These are phyloP conservation scores for Claviceps arundinis DNA, from an alignment of 2,329 filamentous ascomycete species.

Conservation along the genomic window DNA sequence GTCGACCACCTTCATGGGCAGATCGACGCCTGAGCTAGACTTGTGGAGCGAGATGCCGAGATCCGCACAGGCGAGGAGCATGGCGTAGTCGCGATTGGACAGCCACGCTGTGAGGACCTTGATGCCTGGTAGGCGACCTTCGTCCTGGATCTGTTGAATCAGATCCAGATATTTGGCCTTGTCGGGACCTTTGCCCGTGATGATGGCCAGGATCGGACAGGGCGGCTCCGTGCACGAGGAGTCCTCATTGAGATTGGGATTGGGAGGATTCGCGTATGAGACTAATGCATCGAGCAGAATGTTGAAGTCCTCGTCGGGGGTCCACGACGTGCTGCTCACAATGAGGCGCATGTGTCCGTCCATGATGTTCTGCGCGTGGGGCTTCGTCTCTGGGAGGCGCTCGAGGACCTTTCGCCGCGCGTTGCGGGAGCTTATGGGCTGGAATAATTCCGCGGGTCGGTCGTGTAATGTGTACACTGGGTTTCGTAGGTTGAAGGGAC, in stretches of 20 bases:
- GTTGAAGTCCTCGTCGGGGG: slow-evolving; percentile 87
- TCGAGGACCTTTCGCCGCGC: slow-evolving; percentile 48
- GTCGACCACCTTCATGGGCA: slow-evolving; percentile 98
- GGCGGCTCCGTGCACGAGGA: slow-evolving; percentile 23
- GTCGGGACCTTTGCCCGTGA: slow-evolving; percentile 87
- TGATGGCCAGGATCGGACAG: slow-evolving; percentile 70
- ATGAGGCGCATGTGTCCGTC: slow-evolving; percentile 52
- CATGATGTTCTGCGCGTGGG: slow-evolving; percentile 45
- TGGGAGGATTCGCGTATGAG: slow-evolving; percentile 46
- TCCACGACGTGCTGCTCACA: slow-evolving; percentile 95
- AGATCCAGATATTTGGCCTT: slow-evolving; percentile 59
- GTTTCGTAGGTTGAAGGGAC: slow-evolving; percentile 50
- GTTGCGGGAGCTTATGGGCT: slow-evolving; percentile 41
- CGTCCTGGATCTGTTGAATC: slow-evolving; percentile 47
- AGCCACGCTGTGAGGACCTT: slow-evolving; percentile 75
- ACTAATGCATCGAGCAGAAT: slow-evolving; percentile 74
- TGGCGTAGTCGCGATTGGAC: slow-evolving; percentile 70
- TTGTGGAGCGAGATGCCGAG: slow-evolving; percentile 85
- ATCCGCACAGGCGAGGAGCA: slow-evolving; percentile 71
- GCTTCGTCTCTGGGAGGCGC: slow-evolving; percentile 49
- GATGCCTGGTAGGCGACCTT: slow-evolving; percentile 54
- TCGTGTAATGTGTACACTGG: slow-evolving; percentile 69
- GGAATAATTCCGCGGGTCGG: slow-evolving; percentile 71
- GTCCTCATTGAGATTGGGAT: slow-evolving; percentile 15
- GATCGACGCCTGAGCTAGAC: slow-evolving; percentile 84